Conservation (phyloP, 2,329 filamentous ascomycete genomes). For the Penicillium sp. region DNA sequence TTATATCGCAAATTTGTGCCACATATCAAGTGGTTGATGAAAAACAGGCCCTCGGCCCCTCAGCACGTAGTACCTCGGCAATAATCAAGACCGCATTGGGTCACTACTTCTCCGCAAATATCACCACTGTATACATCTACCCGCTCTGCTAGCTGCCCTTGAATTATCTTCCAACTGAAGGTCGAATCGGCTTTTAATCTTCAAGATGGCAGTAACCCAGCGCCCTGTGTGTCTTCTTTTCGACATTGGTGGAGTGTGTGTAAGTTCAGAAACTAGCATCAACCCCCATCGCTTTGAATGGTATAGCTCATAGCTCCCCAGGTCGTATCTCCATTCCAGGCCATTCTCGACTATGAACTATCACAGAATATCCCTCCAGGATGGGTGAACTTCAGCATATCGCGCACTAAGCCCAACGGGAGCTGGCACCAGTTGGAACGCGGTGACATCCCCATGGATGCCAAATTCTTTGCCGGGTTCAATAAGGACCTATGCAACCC, state of each 20-base stretch:
- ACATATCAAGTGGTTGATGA: background rate
- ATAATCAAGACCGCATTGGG: constrained; percentile 5
- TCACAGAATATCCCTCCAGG: constrained; percentile 74
- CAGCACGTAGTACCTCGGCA: constrained; percentile 29
- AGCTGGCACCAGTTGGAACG: constrained; percentile 88
- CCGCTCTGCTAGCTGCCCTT: background rate
- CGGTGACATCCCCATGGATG: constrained; percentile 74
- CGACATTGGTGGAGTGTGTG: constrained; percentile 95
- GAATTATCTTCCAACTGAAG: background rate
- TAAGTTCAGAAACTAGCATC: constrained; percentile 51
- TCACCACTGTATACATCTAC: background rate
- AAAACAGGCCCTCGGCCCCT: constrained; percentile 13
- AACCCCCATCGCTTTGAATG: background rate
- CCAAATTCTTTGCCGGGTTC: constrained; percentile 74
- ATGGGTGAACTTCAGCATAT: constrained; percentile 91
- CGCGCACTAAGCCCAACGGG: constrained; percentile 71
- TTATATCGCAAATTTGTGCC: background rate
- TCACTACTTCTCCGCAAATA: constrained; percentile 10
- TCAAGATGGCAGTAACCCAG: constrained; percentile 42
- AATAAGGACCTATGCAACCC: constrained; percentile 68
- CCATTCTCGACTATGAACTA: constrained; percentile 87
- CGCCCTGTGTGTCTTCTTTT: constrained; percentile 77
- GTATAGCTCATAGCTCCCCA: constrained; percentile 37
- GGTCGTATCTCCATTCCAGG: constrained; percentile 89
- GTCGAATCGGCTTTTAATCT: background rate